Conservation (phyloP, 2,329 filamentous ascomycete species). For the Akanthomyces dipterigenus region DNA sequence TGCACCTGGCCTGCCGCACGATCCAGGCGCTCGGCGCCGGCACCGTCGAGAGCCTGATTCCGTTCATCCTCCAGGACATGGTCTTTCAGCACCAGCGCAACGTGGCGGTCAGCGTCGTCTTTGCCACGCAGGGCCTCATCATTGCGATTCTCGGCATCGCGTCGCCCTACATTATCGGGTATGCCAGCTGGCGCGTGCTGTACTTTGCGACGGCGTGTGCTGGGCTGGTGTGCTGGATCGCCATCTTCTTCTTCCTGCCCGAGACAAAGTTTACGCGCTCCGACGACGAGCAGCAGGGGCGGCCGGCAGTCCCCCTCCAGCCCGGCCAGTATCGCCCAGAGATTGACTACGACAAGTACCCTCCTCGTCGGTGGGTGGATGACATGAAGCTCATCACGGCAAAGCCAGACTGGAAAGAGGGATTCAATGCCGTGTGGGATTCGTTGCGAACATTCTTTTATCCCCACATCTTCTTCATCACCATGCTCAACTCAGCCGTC, state of each 20-base stretch:
- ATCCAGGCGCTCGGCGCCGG: conserved; percentile 30
- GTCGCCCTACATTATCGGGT: conserved; percentile 24
- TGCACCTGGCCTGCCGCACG: conserved; percentile 26
- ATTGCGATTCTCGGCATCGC: conserved; percentile 23
- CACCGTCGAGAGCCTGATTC: conserved; percentile 29
- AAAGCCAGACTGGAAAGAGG: conserved; percentile 23
- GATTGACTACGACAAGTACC: conserved; percentile 21
- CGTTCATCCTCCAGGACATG: conserved; percentile 31
- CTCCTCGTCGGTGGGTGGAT: conserved; percentile 22
- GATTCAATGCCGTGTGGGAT: conserved; percentile 19
- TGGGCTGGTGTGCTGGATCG: conserved; percentile 26
- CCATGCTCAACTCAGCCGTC: conserved; percentile 23
- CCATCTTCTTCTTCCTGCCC: conserved; percentile 25
- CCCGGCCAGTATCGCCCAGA: conserved; percentile 21
- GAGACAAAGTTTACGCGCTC: conserved; percentile 28
- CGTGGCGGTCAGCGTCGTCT: conserved; percentile 25
- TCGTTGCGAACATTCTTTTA: conserved; percentile 25
- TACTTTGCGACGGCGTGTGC: conserved; percentile 27
- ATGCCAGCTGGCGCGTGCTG: conserved; percentile 27
- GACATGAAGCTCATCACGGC: conserved; percentile 27
- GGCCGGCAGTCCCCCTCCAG: conserved; percentile 18
- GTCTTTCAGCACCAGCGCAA: conserved; percentile 32
- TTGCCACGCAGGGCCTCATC: conserved; percentile 24
- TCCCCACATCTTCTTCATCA: conserved; percentile 27
- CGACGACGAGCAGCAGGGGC: conserved; percentile 21